These are phyloP conservation scores for Termitomyces sp. DNA, from an alignment of 768 basidiomycete species.

Conservation along the genomic window DNA sequence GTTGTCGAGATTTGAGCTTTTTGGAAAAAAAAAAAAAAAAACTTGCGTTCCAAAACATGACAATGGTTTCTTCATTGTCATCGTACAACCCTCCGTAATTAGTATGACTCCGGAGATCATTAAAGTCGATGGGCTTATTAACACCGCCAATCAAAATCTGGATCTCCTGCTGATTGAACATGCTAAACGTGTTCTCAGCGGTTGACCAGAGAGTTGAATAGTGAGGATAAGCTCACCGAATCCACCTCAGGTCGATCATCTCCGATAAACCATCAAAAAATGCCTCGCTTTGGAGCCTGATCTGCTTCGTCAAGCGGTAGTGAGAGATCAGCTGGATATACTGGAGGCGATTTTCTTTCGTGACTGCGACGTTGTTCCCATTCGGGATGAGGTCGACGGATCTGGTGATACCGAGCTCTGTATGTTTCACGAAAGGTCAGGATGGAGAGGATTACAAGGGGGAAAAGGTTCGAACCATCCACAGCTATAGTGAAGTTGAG, in stretches of 20 bases:
- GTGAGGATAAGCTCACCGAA: slow-evolving; percentile 40
- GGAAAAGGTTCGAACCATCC: slow-evolving; percentile 53
- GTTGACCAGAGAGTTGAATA: not conserved
- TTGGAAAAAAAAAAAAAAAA: slow-evolving; percentile 6
- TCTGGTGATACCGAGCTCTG: slow-evolving; percentile 80
- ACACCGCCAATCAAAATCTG: slow-evolving; percentile 89
- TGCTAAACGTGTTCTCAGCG: slow-evolving; percentile 37
- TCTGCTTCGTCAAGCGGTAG: slow-evolving; percentile 85
- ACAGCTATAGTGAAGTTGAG: slow-evolving; percentile 85
- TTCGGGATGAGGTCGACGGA: slow-evolving; percentile 76
- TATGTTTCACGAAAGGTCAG: not conserved
- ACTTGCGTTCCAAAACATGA: slow-evolving; percentile 78
- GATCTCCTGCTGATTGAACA: slow-evolving; percentile 97
- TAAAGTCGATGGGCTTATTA: slow-evolving; percentile 77
- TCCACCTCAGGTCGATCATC: slow-evolving; percentile 89
- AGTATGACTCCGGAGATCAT: slow-evolving; percentile 73
- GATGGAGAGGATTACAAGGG: not conserved
- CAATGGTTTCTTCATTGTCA: slow-evolving; percentile 64
- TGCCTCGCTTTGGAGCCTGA: slow-evolving; percentile 74
- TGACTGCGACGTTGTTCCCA: slow-evolving; percentile 80
- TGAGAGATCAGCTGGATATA: slow-evolving; percentile 90
- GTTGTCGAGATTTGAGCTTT: not conserved
- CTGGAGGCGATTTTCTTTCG: slow-evolving; percentile 81
- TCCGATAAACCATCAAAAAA: slow-evolving; percentile 93
- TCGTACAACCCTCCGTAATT: slow-evolving; percentile 80